Percentiles rank a stretch among this genome's conserved stretches.
phyloP scores from a whole-genome alignment of 139 green algal genomes.

The Chlamydomonas asymmetrica region DNA sequence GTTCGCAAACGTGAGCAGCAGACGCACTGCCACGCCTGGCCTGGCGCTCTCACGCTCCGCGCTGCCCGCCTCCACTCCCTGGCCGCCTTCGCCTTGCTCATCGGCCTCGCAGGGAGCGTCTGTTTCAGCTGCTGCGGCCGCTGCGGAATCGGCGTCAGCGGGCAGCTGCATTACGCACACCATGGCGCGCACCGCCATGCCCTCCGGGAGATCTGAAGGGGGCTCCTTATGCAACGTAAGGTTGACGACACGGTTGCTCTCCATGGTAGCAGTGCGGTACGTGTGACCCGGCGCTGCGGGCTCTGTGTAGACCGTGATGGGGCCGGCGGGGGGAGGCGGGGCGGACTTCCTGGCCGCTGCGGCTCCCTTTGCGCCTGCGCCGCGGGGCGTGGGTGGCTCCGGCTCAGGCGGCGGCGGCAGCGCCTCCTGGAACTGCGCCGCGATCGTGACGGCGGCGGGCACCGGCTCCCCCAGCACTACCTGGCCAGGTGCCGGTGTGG shows the following conservation, averaged over 20 bases:
- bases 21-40: not conserved
- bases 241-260: slow-evolving; percentile 2
- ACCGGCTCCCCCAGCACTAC: slow-evolving; percentile 19
- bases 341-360: not conserved
- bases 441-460: not conserved
- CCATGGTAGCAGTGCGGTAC: slow-evolving; percentile 18
- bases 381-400: not conserved
- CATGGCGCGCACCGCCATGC: not conserved
- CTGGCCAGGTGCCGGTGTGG: too few relatives aligned
- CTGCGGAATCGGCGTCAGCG: too few relatives aligned
- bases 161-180: not conserved
- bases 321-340: not conserved
- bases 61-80: too few relatives aligned
- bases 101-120: too few relatives aligned
- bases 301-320: not conserved
- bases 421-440: slow-evolving; percentile 19
- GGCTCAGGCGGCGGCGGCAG: not conserved
- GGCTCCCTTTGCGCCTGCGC: not conserved
- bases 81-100: too few relatives aligned
- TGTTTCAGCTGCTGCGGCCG: too few relatives aligned
- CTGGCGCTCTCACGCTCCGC: too few relatives aligned
- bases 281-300: slow-evolving; percentile 1
- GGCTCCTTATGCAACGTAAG: slow-evolving; percentile 21
- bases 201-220: slow-evolving; percentile 3
- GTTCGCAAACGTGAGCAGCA: not conserved